Percentiles rank a stretch among this genome's conserved stretches.
These are phyloP conservation scores for Camelina hispida DNA, from an alignment of 345 rosid species.

Conservation along the genomic window DNA sequence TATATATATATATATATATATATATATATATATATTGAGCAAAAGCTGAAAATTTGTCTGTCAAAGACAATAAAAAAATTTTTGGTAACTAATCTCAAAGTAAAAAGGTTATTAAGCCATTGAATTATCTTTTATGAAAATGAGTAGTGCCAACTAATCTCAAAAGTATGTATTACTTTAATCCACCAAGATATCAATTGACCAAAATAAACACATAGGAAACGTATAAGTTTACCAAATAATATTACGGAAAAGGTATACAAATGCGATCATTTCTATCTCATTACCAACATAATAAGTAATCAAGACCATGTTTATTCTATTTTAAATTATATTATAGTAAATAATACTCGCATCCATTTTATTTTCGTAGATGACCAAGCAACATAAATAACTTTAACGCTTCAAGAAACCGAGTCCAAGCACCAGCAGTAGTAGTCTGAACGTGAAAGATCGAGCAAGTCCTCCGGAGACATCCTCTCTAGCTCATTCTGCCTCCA, in stretches of 20 bases:
- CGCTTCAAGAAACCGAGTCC: slow-evolving; percentile 49
- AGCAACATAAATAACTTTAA: neutral
- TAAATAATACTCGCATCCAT: neutral
- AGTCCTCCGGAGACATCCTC: slow-evolving; percentile 67
- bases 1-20: no score
- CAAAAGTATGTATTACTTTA: neutral
- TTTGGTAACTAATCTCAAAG: no score
- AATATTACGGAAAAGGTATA: no score
- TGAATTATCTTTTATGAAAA: neutral
- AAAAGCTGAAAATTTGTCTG: no score
- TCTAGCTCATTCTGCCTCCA: slow-evolving; percentile 84
- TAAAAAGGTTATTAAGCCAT: neutral
- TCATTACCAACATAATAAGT: neutral
- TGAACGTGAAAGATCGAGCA: slow-evolving; percentile 69
- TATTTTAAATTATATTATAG: neutral
- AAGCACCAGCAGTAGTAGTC: slow-evolving; percentile 94
- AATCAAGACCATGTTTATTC: neutral
- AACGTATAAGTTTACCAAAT: neutral
- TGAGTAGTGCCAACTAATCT: neutral
- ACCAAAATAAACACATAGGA: neutral
- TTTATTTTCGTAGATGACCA: neutral
- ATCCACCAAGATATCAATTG: neutral
- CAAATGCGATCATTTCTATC: neutral
- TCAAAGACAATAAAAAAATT: no score
- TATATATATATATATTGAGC: no score